A percentile compares a stretch with the other conserved stretches of the same genome.
Evolutionary conservation across 1,284 basidiomycete genomes (phyloP).

Genomic region (Tetrapyrgos nigripes): DNA sequence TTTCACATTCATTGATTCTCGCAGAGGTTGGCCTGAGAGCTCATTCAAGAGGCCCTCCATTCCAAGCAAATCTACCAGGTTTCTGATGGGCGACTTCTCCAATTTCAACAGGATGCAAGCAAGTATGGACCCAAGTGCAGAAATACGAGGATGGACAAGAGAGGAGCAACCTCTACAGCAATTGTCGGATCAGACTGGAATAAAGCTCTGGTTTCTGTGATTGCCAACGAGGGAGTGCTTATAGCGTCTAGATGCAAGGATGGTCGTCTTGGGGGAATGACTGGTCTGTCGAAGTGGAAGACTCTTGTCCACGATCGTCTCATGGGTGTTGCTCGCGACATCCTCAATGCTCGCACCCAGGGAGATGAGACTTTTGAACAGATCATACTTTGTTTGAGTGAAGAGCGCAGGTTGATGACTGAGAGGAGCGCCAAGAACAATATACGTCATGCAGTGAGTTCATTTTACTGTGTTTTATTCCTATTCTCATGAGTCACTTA

Average conservation of each 20-base stretch:
- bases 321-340: no score
- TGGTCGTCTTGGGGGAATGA: neutral
- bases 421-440: no score
- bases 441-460: no score
- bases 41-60: neutral
- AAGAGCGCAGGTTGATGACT: no score
- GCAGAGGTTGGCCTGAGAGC: neutral
- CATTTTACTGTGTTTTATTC: no score
- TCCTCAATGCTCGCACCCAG: no score
- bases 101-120: neutral
- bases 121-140: neutral
- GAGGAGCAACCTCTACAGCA: neutral
- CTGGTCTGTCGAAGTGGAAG: neutral
- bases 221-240: neutral
- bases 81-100: neutral
- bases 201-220: neutral
- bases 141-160: neutral
- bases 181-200: neutral
- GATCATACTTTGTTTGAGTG: no score
- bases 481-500: no score
- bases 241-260: neutral
- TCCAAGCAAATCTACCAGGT: neutral
- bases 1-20: no score
- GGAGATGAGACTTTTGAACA: no score
- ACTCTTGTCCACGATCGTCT: neutral